Conservation (phyloP, 768 basidiomycete genomes). For the Leccinellum albellum region DNA sequence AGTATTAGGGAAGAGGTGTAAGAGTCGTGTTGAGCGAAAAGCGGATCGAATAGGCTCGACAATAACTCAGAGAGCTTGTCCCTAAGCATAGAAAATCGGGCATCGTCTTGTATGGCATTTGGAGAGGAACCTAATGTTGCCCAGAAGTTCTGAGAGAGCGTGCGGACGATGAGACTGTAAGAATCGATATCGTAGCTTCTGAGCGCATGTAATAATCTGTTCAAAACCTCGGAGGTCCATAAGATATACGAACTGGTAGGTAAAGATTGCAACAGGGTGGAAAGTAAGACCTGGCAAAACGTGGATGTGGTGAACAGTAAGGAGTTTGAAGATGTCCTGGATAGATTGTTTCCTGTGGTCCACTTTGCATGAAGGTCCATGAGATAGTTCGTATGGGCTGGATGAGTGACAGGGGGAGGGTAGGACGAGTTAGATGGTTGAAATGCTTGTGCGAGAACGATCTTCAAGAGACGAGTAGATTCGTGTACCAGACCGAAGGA, state of each 20-base stretch:
- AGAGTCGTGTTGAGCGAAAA: conserved; percentile 7
- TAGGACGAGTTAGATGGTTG: conserved; percentile 20
- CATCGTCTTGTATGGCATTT: neutral
- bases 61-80: conserved; percentile 21
- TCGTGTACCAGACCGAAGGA: conserved; percentile 41
- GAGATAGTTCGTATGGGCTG: conserved; percentile 46
- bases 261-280: conserved; percentile 17
- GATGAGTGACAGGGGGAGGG: conserved; percentile 37
- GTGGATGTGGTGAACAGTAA: conserved; percentile 25
- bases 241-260: conserved; percentile 32
- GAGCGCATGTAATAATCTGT: conserved; percentile 33
- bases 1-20: neutral
- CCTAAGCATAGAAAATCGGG: conserved; percentile 7
- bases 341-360: conserved; percentile 17
- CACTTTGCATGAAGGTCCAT: conserved; percentile 42
- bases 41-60: conserved; percentile 21
- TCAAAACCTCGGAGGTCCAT: conserved; percentile 44
- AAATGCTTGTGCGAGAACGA: conserved; percentile 40
- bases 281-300: conserved; percentile 24
- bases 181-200: conserved; percentile 30
- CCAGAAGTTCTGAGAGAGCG: conserved; percentile 26
- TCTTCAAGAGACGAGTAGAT: conserved; percentile 40
- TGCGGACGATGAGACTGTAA: conserved; percentile 30
- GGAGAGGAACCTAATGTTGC: neutral
- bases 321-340: neutral